A percentile compares a stretch with the other conserved stretches of the same genome.
Evolutionary conservation across 2,329 filamentous ascomycete genomes (phyloP).

Genomic region (Cyphellophora europaea): DNA sequence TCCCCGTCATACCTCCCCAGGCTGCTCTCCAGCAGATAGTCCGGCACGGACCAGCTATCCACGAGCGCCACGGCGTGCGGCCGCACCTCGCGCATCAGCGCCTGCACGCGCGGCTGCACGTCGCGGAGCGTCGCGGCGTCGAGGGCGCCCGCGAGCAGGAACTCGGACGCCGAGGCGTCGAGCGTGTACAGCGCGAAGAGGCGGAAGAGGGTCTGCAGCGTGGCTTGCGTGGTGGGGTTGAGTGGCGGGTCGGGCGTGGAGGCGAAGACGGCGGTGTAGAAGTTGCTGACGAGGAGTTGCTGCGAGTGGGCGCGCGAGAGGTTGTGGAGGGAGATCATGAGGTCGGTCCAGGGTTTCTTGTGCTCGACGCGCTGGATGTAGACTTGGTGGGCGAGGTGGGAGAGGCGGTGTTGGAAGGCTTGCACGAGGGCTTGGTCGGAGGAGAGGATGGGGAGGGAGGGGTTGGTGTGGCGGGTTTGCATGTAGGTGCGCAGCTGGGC

Average conservation of each 20-base stretch:
- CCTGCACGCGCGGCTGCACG: constrained; percentile 30
- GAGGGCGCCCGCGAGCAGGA: constrained; percentile 59
- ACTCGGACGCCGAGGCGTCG: constrained; percentile 59
- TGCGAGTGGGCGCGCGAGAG: constrained; percentile 65
- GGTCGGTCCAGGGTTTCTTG: constrained; percentile 66
- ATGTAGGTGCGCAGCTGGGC: constrained; percentile 57
- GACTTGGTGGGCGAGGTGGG: constrained; percentile 65
- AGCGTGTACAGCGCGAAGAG: constrained; percentile 57
- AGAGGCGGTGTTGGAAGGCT: constrained; percentile 65
- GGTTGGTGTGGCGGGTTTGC: constrained; percentile 55
- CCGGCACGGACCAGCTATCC: constrained; percentile 66
- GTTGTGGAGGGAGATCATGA: constrained; percentile 68
- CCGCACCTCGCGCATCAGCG: constrained; percentile 59
- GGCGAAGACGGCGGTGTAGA: constrained; percentile 57
- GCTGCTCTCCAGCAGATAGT: constrained; percentile 65
- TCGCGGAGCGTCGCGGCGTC: constrained; percentile 31
- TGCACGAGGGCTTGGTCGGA: constrained; percentile 60
- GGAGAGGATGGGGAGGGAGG: constrained; percentile 61
- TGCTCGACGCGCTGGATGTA: constrained; percentile 63
- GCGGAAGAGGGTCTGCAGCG: constrained; percentile 58
- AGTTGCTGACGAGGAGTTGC: constrained; percentile 68
- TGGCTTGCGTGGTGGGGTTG: constrained; percentile 44
- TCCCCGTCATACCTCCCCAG: constrained; percentile 41
- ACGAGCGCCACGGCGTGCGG: constrained; percentile 64
- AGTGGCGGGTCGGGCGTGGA: constrained; percentile 43